Base-by-base conservation (phyloP, 805 yeast genomes). In the Candida gorgasii region DNA sequence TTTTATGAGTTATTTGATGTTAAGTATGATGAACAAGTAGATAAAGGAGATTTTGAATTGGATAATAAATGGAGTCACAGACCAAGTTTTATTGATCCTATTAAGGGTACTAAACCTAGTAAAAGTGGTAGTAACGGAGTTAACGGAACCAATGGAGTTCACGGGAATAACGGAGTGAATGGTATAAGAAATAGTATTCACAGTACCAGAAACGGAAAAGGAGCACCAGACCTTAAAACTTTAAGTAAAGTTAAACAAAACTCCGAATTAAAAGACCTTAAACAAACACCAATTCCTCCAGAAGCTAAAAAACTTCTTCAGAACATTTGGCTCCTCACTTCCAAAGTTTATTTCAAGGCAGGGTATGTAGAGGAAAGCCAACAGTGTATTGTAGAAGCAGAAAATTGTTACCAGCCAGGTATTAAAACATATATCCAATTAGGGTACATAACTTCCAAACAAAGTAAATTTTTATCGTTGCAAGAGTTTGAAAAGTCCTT, bases 311-410 rank as follows among this genome's bases (percentile, higher is more conserved):
- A 52, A 17, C 53, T 79, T 8, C 56, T 82, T 35, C 88, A 82
- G 52, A 70, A 72, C 24, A 55, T 87, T 17, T 89, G 97, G 96
- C 58, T 89, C 38, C 79, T 89, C 78, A 73, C 87, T 0, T 74
- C 89, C 0, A 73, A 75, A 27, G 63, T 88, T 19, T 89, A 87
- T 56, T 65, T 76, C 52, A 75, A 77, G 45, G 72, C 76, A 5
- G 81, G 77, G 1, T 59, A 77, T 29, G 48, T 65, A 1, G 72
- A 67, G 2, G 95, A 88, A 40, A 80, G 90, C 1, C 81, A 80
- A 52, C 80, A 76, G 44, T 84, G 95, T 36, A 73, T 89, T 4
- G 72, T 75, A 6, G 96, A 89, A 59, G 88, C 95, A 1, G 83
- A 77, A 44, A 61, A 69, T 1, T 68, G 73, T 2, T 63, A 54